Evolutionary conservation across 352 stramenopile genomes (phyloP).

Genomic region (Thalassiosira livingstoniorum): DNA sequence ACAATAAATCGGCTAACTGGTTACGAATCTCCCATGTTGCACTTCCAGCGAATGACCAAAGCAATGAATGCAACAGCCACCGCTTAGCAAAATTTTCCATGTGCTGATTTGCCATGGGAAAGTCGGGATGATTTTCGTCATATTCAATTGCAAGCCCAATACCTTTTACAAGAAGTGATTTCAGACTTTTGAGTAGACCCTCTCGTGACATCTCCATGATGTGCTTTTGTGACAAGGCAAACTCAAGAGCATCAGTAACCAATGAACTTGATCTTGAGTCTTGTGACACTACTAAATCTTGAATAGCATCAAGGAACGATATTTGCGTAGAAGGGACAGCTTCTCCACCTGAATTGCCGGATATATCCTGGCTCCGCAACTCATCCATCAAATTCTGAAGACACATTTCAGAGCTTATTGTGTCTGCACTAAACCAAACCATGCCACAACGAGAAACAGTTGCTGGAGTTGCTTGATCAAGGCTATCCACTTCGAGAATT

Average conservation of each 20-base stretch:
- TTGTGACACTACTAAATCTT: conserved; percentile 74
- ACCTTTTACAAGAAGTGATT: conserved; percentile 93
- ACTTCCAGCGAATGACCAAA: conserved; percentile 99
- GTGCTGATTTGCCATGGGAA: conserved; percentile 96
- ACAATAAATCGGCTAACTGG: conserved; percentile 91
- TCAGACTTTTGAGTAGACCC: conserved; percentile 96
- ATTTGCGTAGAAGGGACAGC: conserved; percentile 77
- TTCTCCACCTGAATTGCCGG: conserved; percentile 80
- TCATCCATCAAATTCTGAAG: conserved; percentile 77
- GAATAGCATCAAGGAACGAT: conserved; percentile 85
- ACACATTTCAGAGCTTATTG: conserved; percentile 93
- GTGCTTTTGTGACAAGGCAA: conserved; percentile 91
- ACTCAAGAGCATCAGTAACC: conserved; percentile 92
- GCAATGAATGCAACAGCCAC: conserved; percentile 97
- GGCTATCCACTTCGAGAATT: conserved; percentile 99
- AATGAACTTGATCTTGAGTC: conserved; percentile 82
- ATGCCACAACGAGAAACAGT: conserved; percentile 99
- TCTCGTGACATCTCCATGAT: conserved; percentile 96
- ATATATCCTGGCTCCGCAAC: conserved; percentile 68
- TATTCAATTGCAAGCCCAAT: conserved; percentile 96
- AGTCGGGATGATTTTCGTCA: conserved; percentile 98
- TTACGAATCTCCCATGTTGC: conserved; percentile 93
- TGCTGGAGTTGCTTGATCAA: conserved; percentile 97
- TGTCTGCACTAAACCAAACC: conserved; percentile 99
- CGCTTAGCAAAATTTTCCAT: conserved; percentile 95